A percentile compares a stretch with the other conserved stretches of the same genome.
Evolutionary conservation across 805 yeast genomes (phyloP).

Genomic region (Pichia paraexigua): DNA sequence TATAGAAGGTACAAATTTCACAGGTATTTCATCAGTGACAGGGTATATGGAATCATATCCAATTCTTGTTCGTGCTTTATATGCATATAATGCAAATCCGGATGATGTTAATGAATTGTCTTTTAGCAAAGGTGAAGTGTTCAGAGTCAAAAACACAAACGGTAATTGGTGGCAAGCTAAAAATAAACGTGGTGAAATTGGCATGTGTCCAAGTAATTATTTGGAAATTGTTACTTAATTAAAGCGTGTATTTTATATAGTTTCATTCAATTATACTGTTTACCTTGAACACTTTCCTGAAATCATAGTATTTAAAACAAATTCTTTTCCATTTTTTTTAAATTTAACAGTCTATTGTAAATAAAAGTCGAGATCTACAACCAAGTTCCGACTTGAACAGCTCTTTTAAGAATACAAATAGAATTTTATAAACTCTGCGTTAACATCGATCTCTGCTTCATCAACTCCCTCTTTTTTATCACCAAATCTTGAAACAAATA

Average conservation of each 20-base stretch:
- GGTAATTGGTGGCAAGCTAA: constrained; percentile 99
- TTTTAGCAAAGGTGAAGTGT: constrained; percentile 82
- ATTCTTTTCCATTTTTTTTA: no score
- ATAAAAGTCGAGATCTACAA: no score
- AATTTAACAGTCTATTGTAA: no score
- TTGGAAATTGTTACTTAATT: constrained; percentile 55
- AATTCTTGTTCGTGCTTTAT: constrained; percentile 78
- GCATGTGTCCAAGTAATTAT: constrained; percentile 94
- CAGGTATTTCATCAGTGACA: constrained; percentile 7
- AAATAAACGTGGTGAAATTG: constrained; percentile 82
- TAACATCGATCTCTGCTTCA: background rate
- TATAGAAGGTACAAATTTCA: constrained; percentile 6
- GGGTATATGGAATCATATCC: constrained; percentile 42
- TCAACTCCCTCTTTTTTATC: constrained; percentile 1
- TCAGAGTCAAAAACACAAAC: constrained; percentile 84
- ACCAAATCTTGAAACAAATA: constrained; percentile 57
- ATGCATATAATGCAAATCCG: constrained; percentile 81
- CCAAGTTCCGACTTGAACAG: no score
- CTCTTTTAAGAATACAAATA: no score
- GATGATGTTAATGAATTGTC: constrained; percentile 91
- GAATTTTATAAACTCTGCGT: no score
- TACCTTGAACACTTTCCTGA: no score
- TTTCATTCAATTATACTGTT: background rate
- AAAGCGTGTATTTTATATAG: background rate
- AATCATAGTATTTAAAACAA: background rate